These are phyloP conservation scores for Arthrinium puccinioides DNA, from an alignment of 2,329 filamentous ascomycete species.

Conservation along the genomic window DNA sequence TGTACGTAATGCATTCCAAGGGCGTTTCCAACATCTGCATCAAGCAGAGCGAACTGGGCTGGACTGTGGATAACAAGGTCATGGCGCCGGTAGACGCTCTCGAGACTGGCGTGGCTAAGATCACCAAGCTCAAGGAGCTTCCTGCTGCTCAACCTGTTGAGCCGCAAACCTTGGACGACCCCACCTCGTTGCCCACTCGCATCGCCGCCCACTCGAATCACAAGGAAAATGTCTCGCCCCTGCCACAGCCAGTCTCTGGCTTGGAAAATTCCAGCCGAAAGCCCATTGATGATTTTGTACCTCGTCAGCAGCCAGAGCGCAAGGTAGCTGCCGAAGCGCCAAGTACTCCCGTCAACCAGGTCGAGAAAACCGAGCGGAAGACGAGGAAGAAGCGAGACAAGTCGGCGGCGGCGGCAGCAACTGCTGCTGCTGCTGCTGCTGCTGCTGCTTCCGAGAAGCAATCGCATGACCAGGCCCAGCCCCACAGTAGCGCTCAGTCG, in stretches of 20 bases:
- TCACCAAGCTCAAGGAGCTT: conserved; percentile 58
- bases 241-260: conserved; percentile 12
- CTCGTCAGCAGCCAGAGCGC: conserved; percentile 14
- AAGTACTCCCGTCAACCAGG: conserved; percentile 17
- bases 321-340: conserved; percentile 18
- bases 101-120: conserved; percentile 64
- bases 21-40: conserved; percentile 87
- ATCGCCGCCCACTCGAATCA: conserved; percentile 13
- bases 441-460: conserved; percentile 30
- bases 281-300: conserved; percentile 11
- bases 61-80: conserved; percentile 86
- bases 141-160: conserved; percentile 36
- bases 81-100: conserved; percentile 71
- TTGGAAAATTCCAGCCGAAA: conserved; percentile 16
- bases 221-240: conserved; percentile 17
- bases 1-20: conserved; percentile 96
- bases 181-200: conserved; percentile 20
- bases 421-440: conserved; percentile 30
- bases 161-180: conserved; percentile 20
- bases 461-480: conserved; percentile 25
- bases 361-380: conserved; percentile 25
- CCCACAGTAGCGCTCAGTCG: conserved; percentile 30
- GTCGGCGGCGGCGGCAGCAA: conserved; percentile 34
- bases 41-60: conserved; percentile 84
- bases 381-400: conserved; percentile 44